phyloP scores from a whole-genome alignment of 202 grass and related monocot genomes.

The Setaria viridis region DNA sequence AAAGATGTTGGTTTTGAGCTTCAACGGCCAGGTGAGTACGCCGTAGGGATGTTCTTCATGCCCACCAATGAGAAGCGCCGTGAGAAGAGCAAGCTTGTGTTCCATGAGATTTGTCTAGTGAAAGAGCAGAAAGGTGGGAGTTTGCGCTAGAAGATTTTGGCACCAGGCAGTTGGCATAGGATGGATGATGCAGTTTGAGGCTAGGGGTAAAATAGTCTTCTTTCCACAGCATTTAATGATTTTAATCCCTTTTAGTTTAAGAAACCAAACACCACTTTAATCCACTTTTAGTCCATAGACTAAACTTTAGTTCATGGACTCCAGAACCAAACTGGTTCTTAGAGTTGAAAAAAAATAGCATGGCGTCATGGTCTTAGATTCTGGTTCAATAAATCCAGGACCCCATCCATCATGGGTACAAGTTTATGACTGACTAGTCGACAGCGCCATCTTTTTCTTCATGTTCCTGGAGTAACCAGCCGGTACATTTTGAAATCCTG shows the following conservation, averaged over 20 bases:
- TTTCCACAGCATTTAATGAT: too few relatives aligned
- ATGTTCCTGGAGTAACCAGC: neutral
- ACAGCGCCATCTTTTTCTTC: too few relatives aligned
- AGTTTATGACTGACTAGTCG: too few relatives aligned
- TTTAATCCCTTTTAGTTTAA: too few relatives aligned
- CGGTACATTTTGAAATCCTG: neutral
- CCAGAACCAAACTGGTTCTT: neutral
- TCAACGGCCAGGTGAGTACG: conserved; percentile 54
- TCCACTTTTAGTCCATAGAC: too few relatives aligned
- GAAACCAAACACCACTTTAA: too few relatives aligned
- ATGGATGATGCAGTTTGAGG: too few relatives aligned
- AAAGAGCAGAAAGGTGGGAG: neutral
- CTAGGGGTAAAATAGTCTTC: too few relatives aligned
- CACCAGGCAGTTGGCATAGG: too few relatives aligned
- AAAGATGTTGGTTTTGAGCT: conserved; percentile 58
- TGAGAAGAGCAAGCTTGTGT: conserved; percentile 55
- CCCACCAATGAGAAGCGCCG: conserved; percentile 50
- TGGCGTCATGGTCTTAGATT: neutral
- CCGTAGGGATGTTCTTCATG: conserved; percentile 70
- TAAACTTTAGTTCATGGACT: too few relatives aligned
- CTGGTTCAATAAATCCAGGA: neutral
- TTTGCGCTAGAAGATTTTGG: too few relatives aligned
- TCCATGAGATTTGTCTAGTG: conserved; percentile 48
- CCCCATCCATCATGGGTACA: neutral
- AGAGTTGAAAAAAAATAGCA: neutral